Evolutionary conservation across 2,329 filamentous ascomycete species (phyloP), one percentile per base, ranked within the genome.

Genomic region (Monosporascus sp.): DNA sequence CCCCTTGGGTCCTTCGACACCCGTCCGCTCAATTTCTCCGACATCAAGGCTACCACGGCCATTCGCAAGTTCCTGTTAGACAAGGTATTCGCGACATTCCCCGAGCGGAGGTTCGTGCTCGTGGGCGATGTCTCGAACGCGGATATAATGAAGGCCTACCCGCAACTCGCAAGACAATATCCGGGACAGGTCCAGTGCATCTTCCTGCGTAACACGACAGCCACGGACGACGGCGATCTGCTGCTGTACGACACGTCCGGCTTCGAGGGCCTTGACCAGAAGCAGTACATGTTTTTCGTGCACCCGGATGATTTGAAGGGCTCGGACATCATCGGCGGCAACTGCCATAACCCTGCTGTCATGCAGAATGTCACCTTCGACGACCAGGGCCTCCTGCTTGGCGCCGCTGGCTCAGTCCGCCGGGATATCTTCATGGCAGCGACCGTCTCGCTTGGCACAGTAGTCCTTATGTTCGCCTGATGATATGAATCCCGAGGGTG

Each of bases 231-330:
- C 0, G 77, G 75, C 1, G 82, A 89, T 67, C 77, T 79, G 57
- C 90, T 91, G 69, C 88, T 89, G 0, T 92, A 92, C 69, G 79
- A 91, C 62, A 92, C 88, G 0, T 75, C 74, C 22, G 85, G 84
- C 0, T 92, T 92, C 72, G 74, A 88, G 70, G 79, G 74, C 3
- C 65, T 92, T 44, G 79, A 86, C 49, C 81, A 86, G 66, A 75
- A 75, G 35, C 80, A 74, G 58, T 92, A 90, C 72, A 91, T 92
- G 88, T 92, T 93, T 72, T 92, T 93, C 76, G 73, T 78, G 17
- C 78, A 86, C 18, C 80, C 88, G 1, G 83, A 90, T 66, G 88
- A 92, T 60, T 69, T 92, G 38, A 77, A 63, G 7, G 76, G 77
- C 3, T 69, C 90, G 55, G 86, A 92, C 61, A 83, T 92, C 54